Evolutionary conservation across 495 filamentous ascomycete species (phyloP).

Genomic region (Peziza echinospora): DNA sequence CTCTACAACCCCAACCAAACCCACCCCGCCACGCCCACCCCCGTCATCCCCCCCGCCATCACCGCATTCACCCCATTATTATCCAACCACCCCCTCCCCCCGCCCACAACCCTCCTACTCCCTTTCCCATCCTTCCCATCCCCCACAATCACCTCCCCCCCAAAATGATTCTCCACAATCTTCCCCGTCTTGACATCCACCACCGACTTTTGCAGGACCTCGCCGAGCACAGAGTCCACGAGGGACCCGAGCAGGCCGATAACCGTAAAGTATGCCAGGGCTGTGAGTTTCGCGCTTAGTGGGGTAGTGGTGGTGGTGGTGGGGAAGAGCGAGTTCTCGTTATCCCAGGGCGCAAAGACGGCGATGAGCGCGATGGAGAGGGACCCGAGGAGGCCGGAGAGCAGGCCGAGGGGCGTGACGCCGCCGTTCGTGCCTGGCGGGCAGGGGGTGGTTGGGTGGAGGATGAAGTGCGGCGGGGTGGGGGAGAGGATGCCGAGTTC

Average conservation of each 20-base stretch:
- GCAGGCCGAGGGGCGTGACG: conserved; percentile 48
- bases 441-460: conserved; percentile 52
- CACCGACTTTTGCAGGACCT: conserved; percentile 66
- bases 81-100: conserved; percentile 55
- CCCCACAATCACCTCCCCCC: conserved; percentile 40
- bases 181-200: conserved; percentile 63
- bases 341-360: conserved; percentile 11
- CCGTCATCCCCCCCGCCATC: conserved; percentile 67
- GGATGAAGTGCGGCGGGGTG: conserved; percentile 61
- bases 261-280: conserved; percentile 25
- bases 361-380: conserved; percentile 46
- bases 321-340: conserved; percentile 5
- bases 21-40: conserved; percentile 46
- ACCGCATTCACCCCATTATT: conserved; percentile 87
- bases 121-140: neutral
- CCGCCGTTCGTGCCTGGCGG: conserved; percentile 86
- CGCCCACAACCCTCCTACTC: conserved; percentile 35
- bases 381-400: conserved; percentile 54
- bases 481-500: conserved; percentile 81
- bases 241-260: conserved; percentile 36
- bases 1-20: too few species aligned
- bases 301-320: conserved; percentile 20
- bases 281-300: conserved; percentile 30
- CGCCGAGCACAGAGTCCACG: conserved; percentile 71
- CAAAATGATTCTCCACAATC: conserved; percentile 73